Base-by-base conservation (phyloP, 1,139 yeast genomes). In the Schizosaccharomyces versatilis region DNA sequence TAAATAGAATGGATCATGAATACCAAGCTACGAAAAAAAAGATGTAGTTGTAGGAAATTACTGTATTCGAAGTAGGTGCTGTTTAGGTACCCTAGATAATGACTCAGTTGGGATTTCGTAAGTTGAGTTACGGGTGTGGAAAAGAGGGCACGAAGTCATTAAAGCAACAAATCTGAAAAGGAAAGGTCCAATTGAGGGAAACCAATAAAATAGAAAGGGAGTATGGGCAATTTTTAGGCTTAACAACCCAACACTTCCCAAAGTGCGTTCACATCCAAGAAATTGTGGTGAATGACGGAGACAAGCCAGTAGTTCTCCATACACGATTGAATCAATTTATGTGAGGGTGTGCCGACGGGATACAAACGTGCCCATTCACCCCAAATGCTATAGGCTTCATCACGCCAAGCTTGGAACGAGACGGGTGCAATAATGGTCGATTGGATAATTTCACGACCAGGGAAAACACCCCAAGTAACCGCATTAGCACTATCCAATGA, bases 391-490 rank as follows among this genome's bases (percentile, higher is more conserved):
- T 86, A 90, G 0, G 95, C 94, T 66, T 90, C 98, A 63, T 88
- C 95, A 60, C 80, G 77, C 96, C 96, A 86, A 1, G 95, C 94
- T 61, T 76, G 75, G 69, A 86, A 86, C 2, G 95, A 83, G 62
- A 85, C 94, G 61, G 77, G 81, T 63, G 85, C 95, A 55, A 86
- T 79, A 57, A 85, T 81, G 0, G 97, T 86, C 1, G 95, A 84
- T 66, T 85, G 95, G 39, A 84, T 75, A 53, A 84, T 80, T 64
- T 84, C 94, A 60, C 84, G 76, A 67, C 80, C 81, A 1, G 94
- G 94, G 71, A 88, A 86, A 2, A 83, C 94, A 57, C 96, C 96
- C 96, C 96, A 90, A 0, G 97, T 90, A 8, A 90, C 93, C 32
- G 93, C 95, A 61, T 81, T 79, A 3, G 81, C 73, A 17, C 75